phyloP scores from a whole-genome alignment of 768 basidiomycete genomes.

The Cystofilobasidium bisporidii region DNA sequence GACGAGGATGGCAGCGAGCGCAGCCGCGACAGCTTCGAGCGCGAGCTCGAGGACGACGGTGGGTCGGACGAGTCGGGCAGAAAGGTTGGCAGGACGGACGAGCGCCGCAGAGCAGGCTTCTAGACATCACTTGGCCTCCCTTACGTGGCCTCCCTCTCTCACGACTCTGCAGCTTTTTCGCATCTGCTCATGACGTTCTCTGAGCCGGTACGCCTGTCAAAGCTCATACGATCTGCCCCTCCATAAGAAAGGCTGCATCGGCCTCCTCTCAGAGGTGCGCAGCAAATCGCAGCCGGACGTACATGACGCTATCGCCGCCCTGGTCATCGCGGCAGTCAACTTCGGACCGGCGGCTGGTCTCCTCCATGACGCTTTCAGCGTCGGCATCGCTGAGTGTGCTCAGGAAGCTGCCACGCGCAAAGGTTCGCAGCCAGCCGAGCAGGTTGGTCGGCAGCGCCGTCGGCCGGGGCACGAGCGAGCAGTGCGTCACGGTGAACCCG shows the following conservation, averaged over 20 bases:
- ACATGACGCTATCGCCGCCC: conserved; percentile 63
- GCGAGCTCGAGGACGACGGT: neutral
- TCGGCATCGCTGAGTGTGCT: conserved; percentile 48
- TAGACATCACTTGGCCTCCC: too few relatives aligned
- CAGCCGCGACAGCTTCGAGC: neutral
- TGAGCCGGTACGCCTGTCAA: too few relatives aligned
- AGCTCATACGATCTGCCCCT: too few relatives aligned
- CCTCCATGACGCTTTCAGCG: conserved; percentile 53
- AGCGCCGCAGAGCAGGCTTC: neutral
- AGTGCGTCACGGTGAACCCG: conserved; percentile 27
- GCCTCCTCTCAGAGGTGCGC: conserved; percentile 13
- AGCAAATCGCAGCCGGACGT: conserved; percentile 45
- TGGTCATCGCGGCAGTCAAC: conserved; percentile 52
- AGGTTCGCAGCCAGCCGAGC: conserved; percentile 58
- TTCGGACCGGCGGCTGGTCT: conserved; percentile 46
- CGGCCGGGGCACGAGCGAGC: conserved; percentile 38
- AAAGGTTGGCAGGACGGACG: neutral
- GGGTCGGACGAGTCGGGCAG: neutral
- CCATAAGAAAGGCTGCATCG: too few relatives aligned
- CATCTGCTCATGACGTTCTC: too few relatives aligned
- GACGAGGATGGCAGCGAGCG: neutral
- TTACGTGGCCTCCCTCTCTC: too few relatives aligned
- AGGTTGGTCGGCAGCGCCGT: conserved; percentile 39
- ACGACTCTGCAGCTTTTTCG: too few relatives aligned
- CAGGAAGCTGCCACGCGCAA: conserved; percentile 56